Evolutionary conservation across 2,329 filamentous ascomycete species (phyloP).

Genomic region (Aspergillus pseudoglaucus): DNA sequence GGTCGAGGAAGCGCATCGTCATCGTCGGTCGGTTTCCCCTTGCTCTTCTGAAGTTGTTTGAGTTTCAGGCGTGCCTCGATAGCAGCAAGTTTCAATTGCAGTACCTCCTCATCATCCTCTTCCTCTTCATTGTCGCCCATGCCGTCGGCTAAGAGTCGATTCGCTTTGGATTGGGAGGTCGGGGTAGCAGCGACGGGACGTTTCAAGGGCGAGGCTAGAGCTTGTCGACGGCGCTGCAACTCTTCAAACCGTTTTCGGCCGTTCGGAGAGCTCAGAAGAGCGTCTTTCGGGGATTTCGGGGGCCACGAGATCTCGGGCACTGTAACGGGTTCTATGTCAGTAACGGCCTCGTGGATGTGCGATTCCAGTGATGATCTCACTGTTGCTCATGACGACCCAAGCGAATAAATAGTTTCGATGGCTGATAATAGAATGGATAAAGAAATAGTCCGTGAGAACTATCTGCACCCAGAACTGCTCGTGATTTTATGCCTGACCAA

Average conservation of each 20-base stretch:
- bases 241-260: constrained; percentile 70
- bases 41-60: constrained; percentile 70
- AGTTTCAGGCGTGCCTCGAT: constrained; percentile 83
- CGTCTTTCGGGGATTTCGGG: constrained; percentile 56
- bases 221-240: constrained; percentile 59
- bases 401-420: background rate
- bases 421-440: too few relatives aligned
- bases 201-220: constrained; percentile 61
- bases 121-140: constrained; percentile 53
- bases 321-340: constrained; percentile 11
- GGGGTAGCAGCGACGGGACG: constrained; percentile 38
- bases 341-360: constrained; percentile 2
- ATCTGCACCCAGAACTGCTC: background rate
- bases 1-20: constrained; percentile 15
- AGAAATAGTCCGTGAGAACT: background rate
- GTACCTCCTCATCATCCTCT: constrained; percentile 79
- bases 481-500: background rate
- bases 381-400: constrained; percentile 13
- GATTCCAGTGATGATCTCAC: constrained; percentile 12
- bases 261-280: constrained; percentile 63
- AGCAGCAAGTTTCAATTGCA: constrained; percentile 77
- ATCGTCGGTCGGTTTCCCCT: constrained; percentile 19
- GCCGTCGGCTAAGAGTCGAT: constrained; percentile 25
- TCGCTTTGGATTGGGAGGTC: constrained; percentile 28
- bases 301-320: constrained; percentile 51